phyloP scores from a whole-genome alignment of 2,329 filamentous ascomycete genomes.

The Biscogniauxia marginata region DNA sequence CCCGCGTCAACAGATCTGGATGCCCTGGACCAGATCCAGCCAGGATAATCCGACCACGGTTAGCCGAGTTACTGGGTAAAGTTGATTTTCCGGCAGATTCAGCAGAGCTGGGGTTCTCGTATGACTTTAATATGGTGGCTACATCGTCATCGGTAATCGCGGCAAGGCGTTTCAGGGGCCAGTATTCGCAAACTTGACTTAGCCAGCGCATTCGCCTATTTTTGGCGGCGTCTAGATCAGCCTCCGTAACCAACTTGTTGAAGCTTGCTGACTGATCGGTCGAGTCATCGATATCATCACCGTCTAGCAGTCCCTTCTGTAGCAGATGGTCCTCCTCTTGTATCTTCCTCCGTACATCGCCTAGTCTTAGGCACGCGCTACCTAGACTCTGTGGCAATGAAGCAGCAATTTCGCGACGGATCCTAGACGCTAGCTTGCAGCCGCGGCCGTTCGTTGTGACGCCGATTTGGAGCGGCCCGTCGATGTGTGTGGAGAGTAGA shows the following conservation, averaged over 20 bases:
- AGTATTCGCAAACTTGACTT: slow-evolving; percentile 96
- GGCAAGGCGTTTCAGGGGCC: slow-evolving; percentile 83
- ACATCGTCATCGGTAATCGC: slow-evolving; percentile 78
- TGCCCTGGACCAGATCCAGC: slow-evolving; percentile 92
- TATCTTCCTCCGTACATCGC: slow-evolving; percentile 67
- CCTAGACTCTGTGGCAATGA: slow-evolving; percentile 76
- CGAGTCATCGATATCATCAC: slow-evolving; percentile 53
- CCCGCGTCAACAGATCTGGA: slow-evolving; percentile 83
- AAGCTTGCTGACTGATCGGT: slow-evolving; percentile 77
- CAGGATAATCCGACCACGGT: slow-evolving; percentile 72
- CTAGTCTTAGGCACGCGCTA: slow-evolving; percentile 72
- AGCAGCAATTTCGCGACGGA: slow-evolving; percentile 83
- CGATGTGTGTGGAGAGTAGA: slow-evolving; percentile 81
- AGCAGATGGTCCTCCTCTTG: slow-evolving; percentile 67
- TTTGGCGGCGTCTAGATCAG: slow-evolving; percentile 71
- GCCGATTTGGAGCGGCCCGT: slow-evolving; percentile 90
- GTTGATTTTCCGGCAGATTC: slow-evolving; percentile 19
- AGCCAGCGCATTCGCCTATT: slow-evolving; percentile 89
- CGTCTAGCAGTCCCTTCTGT: slow-evolving; percentile 35
- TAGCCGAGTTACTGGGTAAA: background rate
- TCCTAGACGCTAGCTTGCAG: slow-evolving; percentile 87
- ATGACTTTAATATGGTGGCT: slow-evolving; percentile 71
- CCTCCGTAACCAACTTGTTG: slow-evolving; percentile 75
- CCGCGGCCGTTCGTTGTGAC: slow-evolving; percentile 94
- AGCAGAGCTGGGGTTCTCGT: slow-evolving; percentile 40